Evolutionary conservation across 352 stramenopile genomes (phyloP).

Genomic region (Elongisporangium anandrum): DNA sequence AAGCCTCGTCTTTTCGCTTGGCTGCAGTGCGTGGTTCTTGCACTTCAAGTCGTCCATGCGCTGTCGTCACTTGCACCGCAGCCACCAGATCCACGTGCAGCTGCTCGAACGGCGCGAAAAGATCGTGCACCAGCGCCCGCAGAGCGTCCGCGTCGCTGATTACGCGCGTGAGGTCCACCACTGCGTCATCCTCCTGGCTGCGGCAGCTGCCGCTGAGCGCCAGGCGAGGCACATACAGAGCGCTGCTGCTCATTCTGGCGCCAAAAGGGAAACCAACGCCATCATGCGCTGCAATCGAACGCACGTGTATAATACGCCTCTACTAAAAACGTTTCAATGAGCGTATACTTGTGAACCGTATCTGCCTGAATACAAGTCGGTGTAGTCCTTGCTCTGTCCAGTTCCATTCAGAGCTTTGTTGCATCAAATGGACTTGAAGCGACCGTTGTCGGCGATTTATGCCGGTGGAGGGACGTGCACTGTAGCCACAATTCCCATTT

Average conservation of each 20-base stretch:
- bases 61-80: constrained; percentile 28
- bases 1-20: neutral
- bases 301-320: constrained; percentile 1
- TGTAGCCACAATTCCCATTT: neutral
- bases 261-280: neutral
- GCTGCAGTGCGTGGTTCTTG: neutral
- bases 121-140: constrained; percentile 27
- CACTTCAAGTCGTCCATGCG: constrained; percentile 5
- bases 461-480: neutral
- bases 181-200: constrained; percentile 20
- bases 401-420: neutral
- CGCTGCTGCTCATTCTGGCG: neutral
- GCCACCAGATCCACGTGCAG: constrained; percentile 41
- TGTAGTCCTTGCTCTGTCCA: neutral
- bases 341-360: neutral
- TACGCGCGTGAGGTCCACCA: constrained; percentile 36
- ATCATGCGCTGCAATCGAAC: constrained; percentile 2
- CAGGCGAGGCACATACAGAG: constrained; percentile 33
- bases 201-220: constrained; percentile 31
- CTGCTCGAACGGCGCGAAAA: constrained; percentile 36
- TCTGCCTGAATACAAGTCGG: neutral
- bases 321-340: neutral
- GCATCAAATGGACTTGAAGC: neutral
- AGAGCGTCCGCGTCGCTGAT: constrained; percentile 27
- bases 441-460: neutral